A percentile compares a stretch with the other conserved stretches of the same genome.
phyloP scores from a whole-genome alignment of 1,139 yeast species.

The Tardiomyces blankii region DNA sequence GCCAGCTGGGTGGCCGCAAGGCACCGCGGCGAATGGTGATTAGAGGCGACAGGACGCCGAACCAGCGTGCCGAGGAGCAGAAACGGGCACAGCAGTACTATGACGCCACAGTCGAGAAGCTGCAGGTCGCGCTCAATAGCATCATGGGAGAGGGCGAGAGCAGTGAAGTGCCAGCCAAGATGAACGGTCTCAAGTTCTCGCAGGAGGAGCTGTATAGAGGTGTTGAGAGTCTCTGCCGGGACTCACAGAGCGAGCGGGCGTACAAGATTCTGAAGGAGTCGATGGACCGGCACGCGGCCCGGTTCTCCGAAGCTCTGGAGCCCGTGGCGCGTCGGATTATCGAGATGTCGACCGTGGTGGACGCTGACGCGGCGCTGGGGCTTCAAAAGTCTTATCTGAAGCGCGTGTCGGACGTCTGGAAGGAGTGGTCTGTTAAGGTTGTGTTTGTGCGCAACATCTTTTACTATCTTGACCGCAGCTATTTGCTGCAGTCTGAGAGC shows the following conservation, averaged over 20 bases:
- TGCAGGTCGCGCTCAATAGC: constrained; percentile 14
- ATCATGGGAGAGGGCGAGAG: constrained; percentile 11
- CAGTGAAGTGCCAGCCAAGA: constrained; percentile 1
- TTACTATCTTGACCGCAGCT: constrained; percentile 28
- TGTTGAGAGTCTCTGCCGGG: constrained; percentile 29
- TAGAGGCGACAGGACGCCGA: constrained; percentile 6
- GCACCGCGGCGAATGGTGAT: constrained; percentile 6
- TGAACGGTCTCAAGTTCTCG: constrained; percentile 8
- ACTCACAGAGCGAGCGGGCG: constrained; percentile 16
- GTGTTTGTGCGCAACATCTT: constrained; percentile 19
- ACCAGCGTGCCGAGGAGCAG: constrained; percentile 2
- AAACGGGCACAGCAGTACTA: constrained; percentile 11
- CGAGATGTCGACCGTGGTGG: constrained; percentile 4
- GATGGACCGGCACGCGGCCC: constrained; percentile 6
- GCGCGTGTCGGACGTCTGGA: constrained; percentile 14
- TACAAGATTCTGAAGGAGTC: constrained; percentile 10
- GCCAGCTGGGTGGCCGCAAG: constrained; percentile 4
- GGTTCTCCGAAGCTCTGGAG: background rate
- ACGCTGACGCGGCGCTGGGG: constrained; percentile 5
- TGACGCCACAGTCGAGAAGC: constrained; percentile 10
- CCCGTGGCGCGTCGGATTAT: constrained; percentile 6
- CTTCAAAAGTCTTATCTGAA: constrained; percentile 1
- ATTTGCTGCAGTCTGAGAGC: constrained; percentile 20
- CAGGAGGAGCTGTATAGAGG: constrained; percentile 26
- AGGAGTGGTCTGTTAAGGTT: constrained; percentile 18